phyloP scores from a whole-genome alignment of 2,329 filamentous ascomycete genomes.

The Penicillium corylophilum region DNA sequence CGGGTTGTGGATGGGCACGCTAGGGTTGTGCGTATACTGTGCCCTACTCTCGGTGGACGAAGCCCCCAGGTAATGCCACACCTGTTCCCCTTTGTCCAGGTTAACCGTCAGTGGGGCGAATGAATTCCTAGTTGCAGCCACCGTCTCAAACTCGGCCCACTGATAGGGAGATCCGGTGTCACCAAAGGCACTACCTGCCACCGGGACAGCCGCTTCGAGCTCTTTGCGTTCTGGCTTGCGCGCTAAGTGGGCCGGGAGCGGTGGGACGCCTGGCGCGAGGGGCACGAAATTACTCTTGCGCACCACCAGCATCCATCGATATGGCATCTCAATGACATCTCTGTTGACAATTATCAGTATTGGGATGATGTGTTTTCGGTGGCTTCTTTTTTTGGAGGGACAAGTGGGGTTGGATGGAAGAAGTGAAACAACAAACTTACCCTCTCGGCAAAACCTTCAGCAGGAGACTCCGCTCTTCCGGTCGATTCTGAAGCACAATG shows the following conservation, averaged over 20 bases:
- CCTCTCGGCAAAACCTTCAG: conserved; percentile 82
- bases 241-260: conserved; percentile 48
- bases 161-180: conserved; percentile 57
- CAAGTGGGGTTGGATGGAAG: conserved; percentile 6
- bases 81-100: conserved; percentile 67
- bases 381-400: neutral
- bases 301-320: conserved; percentile 50
- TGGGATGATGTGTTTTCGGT: conserved; percentile 4
- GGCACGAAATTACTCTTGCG: conserved; percentile 51
- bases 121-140: conserved; percentile 51
- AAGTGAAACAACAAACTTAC: conserved; percentile 51
- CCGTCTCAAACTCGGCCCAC: conserved; percentile 77
- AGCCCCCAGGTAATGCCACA: conserved; percentile 87
- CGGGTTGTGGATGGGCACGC: conserved; percentile 48
- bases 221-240: conserved; percentile 55
- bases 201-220: conserved; percentile 60
- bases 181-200: conserved; percentile 66
- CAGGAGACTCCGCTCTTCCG: conserved; percentile 71
- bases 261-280: conserved; percentile 46
- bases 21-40: conserved; percentile 81
- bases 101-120: conserved; percentile 68
- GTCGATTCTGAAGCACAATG: conserved; percentile 78
- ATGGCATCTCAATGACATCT: conserved; percentile 62
- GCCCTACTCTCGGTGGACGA: conserved; percentile 86
- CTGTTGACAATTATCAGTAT: conserved; percentile 39